Evolutionary conservation across 1,284 basidiomycete genomes (phyloP), one percentile per base, ranked within the genome.

Genomic region (Microbotryum intermedium): DNA sequence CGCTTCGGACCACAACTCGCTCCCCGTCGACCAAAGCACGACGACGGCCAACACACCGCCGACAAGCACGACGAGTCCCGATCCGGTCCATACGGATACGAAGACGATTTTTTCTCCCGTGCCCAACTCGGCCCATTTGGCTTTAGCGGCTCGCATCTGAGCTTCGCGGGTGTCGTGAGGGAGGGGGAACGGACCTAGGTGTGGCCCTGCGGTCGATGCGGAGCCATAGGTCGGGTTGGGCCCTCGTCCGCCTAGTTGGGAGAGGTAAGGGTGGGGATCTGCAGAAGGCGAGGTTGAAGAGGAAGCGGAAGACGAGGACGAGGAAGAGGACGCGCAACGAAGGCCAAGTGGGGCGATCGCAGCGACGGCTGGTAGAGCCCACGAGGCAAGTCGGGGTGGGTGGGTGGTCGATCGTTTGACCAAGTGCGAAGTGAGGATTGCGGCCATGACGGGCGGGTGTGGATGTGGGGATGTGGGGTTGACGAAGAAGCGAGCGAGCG

Each of bases 121-220:
- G 26, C 48, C 46, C 20, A 56, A 48, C 28, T 50, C 57, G 9
- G 30, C 44, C 61, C 50, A 60, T 25, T 34, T 54, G 25, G 21
- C 43, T 25, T 21, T 30, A n/a, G 55, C 64, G 0, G 53, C 55
- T 11, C 64, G 50, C 9, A 50, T 42, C 7, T 30, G 9, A 6
- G 34, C 57, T 18, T 60, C 55, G 7, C 51, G 21, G 45, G 57
- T 47, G 7, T 25, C 47, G n/a, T 46, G 26, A 5, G 61, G 61
- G 16, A 68, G 59, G 3, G 66, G 64, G 58, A 68, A 68, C 4
- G 66, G 64, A 0, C 66, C 66, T 28, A 59, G 53, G 34, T 62
- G 57, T 10, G 55, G 53, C 8, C 43, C 49, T 8, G 49, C 49
- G 43, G 43, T 21, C 8, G 18, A 50, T 46, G n/a, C 49, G 16